phyloP scores from a whole-genome alignment of 2,329 filamentous ascomycete genomes.

The Hymenoscyphus albidus region DNA sequence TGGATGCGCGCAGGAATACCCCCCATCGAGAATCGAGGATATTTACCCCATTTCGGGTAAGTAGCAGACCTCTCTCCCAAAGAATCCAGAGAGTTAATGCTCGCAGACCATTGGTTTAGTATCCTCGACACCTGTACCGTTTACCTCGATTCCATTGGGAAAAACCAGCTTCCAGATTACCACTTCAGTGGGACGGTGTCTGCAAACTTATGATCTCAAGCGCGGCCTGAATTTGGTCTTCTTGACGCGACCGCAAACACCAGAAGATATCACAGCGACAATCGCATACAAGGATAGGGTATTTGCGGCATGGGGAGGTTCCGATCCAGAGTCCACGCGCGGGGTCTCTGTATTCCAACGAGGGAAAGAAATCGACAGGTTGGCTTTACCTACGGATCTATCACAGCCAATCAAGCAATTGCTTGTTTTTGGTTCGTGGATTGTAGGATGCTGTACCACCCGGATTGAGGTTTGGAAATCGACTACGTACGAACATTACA shows the following conservation, averaged over 20 bases:
- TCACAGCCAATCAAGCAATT: slow-evolving; percentile 72
- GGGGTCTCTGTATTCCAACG: slow-evolving; percentile 91
- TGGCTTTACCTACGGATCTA: slow-evolving; percentile 63
- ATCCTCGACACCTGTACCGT: slow-evolving; percentile 84
- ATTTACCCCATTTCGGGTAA: slow-evolving; percentile 89
- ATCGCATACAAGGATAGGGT: slow-evolving; percentile 82
- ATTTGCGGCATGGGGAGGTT: slow-evolving; percentile 83
- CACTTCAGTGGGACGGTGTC: slow-evolving; percentile 81
- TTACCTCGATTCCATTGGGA: slow-evolving; percentile 81
- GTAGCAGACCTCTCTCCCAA: slow-evolving; percentile 32
- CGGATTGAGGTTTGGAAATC: slow-evolving; percentile 89
- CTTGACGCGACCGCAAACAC: slow-evolving; percentile 86
- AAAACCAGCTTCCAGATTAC: slow-evolving; percentile 97
- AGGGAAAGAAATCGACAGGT: slow-evolving; percentile 75
- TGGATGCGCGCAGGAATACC: slow-evolving; percentile 39
- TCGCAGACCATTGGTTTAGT: slow-evolving; percentile 84
- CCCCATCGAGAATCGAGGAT: slow-evolving; percentile 63
- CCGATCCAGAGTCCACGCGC: slow-evolving; percentile 46
- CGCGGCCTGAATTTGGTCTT: slow-evolving; percentile 90
- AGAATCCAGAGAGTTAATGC: slow-evolving; percentile 18
- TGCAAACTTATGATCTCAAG: slow-evolving; percentile 95
- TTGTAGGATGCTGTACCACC: slow-evolving; percentile 72
- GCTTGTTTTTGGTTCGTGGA: slow-evolving; percentile 84
- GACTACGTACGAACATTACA: slow-evolving; percentile 80
- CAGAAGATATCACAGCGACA: slow-evolving; percentile 79